Base-by-base conservation (phyloP, 345 rosid genomes). In the Eucalyptus grandis region DNA sequence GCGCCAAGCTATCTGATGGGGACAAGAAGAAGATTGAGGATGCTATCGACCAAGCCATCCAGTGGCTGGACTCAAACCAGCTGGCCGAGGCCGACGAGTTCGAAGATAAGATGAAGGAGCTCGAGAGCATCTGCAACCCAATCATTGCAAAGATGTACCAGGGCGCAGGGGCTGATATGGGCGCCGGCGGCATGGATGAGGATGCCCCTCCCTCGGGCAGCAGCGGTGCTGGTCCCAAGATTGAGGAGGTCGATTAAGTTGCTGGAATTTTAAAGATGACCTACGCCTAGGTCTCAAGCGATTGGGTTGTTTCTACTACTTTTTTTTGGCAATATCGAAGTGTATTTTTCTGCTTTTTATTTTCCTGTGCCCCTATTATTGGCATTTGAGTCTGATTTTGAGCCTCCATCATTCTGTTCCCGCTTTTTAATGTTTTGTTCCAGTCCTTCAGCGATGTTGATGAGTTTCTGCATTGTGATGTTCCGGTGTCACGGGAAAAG, bases 21-120 rank as follows among this genome's bases (percentile, higher is more conserved):
- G 97, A 95, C 88, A 96, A 95, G 95, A 94, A 96, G 93, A 96
- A 95, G 94, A 95, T 96, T 34, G 98, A 96, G 92, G 98, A 96
- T 53, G 93, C 97, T 2, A 94, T 96, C 24, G 98, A 96, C 56
- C 88, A 91, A n/a, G 94, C 96, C 72, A 95, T 96, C 53, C 95
- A 94, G 17, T 96, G 98, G 98, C 90, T 96, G 44, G 98, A 96
- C 53, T 91, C 90, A 30, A 96, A 96, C 88, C 97, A 91, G 82
- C 91, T 95, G 2, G 98, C 98, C 0, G 96, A 96, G 89, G 89
- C 96, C 7, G 96, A 95, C n/a, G 97, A 95, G 60, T 95, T 96
- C 14, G 98, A 96, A 49, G 96, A 96, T 88, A 95, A 96, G 91
- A 91, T 96, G 97, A 95, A 96, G 90, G 98, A 96, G 94, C 92